Evolutionary conservation across 805 yeast species (phyloP), one percentile per base, ranked within the genome.

Genomic region (Barnettozyma salicaria): DNA sequence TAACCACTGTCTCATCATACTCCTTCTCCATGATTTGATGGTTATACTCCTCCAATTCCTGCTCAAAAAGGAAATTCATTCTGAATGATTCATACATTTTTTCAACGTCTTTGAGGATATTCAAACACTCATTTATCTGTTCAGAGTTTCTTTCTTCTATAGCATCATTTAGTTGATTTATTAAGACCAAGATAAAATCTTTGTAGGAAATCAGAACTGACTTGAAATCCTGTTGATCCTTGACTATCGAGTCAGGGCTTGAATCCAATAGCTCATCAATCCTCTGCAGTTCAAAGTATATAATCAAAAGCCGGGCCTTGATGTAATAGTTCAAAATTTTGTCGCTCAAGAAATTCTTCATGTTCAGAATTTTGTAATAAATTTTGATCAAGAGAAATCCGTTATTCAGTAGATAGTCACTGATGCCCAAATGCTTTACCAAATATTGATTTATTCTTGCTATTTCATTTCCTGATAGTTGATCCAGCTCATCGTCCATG

Each of bases 41-140:
- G 14, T 33, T 33, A 19, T 34, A 50, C 19, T 44, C 45, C 19
- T 49, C 55, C 41, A 47, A 37, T 27, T 50, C 55, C 30, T 59
- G 63, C 14, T 62, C 66, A 11, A 44, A 42, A 13, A 59, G 48
- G 52, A 60, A 60, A 39, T 56, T 56, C 42, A 59, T 49, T 36
- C 69, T 61, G 59, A 72, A 66, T 0, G 76, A 70, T 31, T 77
- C 80, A 54, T 78, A 80, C 87, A 81, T 81, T 46, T 76, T 71
- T 50, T 80, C 88, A 59, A 81, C 78, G 46, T 80, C 88, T 41
- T 69, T 68, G 20, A 81, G 75, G 21, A 79, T 78, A 0, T 76
- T 75, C 37, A 80, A 64, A 47, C 86, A 80, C 51, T 81, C 87
- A 59, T 75, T 70, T 39, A 78, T 76, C 10, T 72, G 72, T 28